Base-by-base conservation (phyloP, 2,329 filamentous ascomycete genomes). In the Diaporthe vexans region DNA sequence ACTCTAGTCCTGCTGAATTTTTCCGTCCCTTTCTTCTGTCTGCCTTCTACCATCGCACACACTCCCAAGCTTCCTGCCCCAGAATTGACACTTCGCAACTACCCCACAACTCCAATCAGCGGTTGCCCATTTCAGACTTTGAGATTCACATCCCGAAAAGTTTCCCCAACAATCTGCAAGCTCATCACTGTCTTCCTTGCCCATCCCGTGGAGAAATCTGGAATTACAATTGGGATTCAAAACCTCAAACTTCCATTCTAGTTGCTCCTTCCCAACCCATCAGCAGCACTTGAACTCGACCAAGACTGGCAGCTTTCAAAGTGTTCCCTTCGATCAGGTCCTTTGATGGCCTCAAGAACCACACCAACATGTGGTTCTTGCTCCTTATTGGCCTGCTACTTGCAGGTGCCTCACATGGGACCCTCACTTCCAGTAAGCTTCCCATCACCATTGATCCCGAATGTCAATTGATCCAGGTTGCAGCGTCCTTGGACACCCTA, bases 341-440 rank as follows among this genome's bases (percentile, higher is more conserved):
- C 26, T 3, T 5, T 33, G n/a, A 59, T 1, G 5, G 8, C 11
- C 35, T 15, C 4, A n/a, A 59, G 56, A 13, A 15, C 35, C 7
- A 26, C 57, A 3, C 21, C 57, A 59, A 8, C 35, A 61, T 61
- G 58, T 61, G 58, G 58, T 61, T 61, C 37, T 40, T 61, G 35
- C 37, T 61, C 37, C 9, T 61, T 13, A 46, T 43, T 61, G 37
- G 13, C 58, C 37, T 61, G 58, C 58, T 61, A 21, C 37, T 61
- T 19, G 58, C 58, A 43, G 37, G 58, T 43, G n/a, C 37, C 37
- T 26, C 37, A 13, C 37, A 10, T 46, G 58, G 58, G 13, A 17
- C 17, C 6, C 43, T 46, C 43, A 46, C 17, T 46, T 19, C 43
- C 17, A 19, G 43, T 46, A 46, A 46, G 43, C 4, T 43, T 46